Percentiles rank a stretch among this genome's conserved stretches.
These are phyloP conservation scores for Butyriboletus appendiculatus DNA, from an alignment of 1,284 basidiomycete genomes.

Conservation along the genomic window DNA sequence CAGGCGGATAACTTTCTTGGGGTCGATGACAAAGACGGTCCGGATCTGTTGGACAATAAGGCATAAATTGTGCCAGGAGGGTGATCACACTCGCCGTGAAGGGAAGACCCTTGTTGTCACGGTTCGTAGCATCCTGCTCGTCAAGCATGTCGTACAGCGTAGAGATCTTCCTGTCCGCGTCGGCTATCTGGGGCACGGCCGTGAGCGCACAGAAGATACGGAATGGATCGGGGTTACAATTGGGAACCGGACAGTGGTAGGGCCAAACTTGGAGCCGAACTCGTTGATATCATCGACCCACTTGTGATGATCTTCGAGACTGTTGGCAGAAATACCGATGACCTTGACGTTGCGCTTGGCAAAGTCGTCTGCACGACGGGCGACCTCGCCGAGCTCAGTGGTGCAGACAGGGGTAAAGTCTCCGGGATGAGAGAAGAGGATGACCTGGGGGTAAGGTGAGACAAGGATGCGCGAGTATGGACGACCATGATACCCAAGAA, in stretches of 20 bases:
- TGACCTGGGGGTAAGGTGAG: constrained; percentile 46
- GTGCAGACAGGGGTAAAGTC: constrained; percentile 89
- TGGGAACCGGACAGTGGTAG: constrained; percentile 85
- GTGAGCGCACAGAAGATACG: constrained; percentile 7
- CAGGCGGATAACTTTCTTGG: constrained; percentile 88
- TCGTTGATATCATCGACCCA: constrained; percentile 96
- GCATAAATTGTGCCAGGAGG: constrained; percentile 1
- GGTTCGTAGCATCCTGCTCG: constrained; percentile 92
- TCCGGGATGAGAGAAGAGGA: constrained; percentile 94
- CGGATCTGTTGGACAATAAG: constrained; percentile 64
- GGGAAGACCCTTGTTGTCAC: constrained; percentile 88
- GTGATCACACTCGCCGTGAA: constrained; percentile 54
- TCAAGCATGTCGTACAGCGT: constrained; percentile 95
- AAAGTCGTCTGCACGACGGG: constrained; percentile 87
- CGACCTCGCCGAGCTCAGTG: constrained; percentile 96
- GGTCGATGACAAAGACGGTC: constrained; percentile 94
- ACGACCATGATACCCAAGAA: constrained; percentile 72
- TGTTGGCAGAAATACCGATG: constrained; percentile 94
- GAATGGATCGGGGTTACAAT: constrained; percentile 58
- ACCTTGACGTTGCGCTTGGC: constrained; percentile 87
- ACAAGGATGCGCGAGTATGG: background rate
- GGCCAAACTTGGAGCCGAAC: constrained; percentile 63
- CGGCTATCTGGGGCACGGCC: constrained; percentile 70
- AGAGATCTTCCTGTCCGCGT: constrained; percentile 85
- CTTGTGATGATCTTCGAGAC: constrained; percentile 78